Percentiles rank a stretch among this genome's conserved stretches.
phyloP scores from a whole-genome alignment of 495 filamentous ascomycete genomes.

The Talaromyces nanjingensis region DNA sequence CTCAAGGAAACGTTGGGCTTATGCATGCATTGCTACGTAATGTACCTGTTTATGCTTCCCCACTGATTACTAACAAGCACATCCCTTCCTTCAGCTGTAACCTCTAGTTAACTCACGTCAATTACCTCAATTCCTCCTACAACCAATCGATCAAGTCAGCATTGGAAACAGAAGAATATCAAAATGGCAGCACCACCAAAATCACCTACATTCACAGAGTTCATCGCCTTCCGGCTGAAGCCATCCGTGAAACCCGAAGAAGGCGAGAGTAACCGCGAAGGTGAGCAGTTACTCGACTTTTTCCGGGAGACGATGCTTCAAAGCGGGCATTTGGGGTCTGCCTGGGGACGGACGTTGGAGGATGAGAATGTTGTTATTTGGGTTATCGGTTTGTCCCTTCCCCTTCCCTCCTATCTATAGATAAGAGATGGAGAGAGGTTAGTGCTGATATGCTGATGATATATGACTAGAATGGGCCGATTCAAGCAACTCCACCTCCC shows the following conservation, averaged over 20 bases:
- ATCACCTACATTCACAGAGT: slow-evolving; percentile 22
- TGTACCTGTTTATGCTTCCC: neutral
- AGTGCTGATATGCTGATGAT: neutral
- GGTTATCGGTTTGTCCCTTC: slow-evolving; percentile 25
- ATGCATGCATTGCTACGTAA: slow-evolving; percentile 1
- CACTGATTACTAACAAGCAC: neutral
- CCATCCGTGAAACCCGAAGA: slow-evolving; percentile 35
- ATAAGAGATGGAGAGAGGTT: too few relatives aligned
- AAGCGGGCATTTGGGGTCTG: slow-evolving; percentile 30
- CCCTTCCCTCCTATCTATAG: neutral
- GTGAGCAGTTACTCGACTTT: slow-evolving; percentile 20
- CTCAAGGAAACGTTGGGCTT: neutral
- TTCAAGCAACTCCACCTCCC: slow-evolving; percentile 20
- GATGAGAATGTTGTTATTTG: slow-evolving; percentile 32
- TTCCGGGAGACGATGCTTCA: slow-evolving; percentile 26
- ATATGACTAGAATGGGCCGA: slow-evolving; percentile 33
- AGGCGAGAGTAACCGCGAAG: slow-evolving; percentile 24
- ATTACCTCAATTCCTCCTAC: too few relatives aligned
- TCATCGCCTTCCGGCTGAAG: slow-evolving; percentile 35
- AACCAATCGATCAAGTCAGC: neutral
- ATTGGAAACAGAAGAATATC: neutral
- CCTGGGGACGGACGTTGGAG: slow-evolving; percentile 33
- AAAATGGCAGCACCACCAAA: neutral
- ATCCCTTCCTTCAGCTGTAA: neutral
- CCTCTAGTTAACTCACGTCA: neutral